These are phyloP conservation scores for Parathielavia hyrcaniae DNA, from an alignment of 495 filamentous ascomycete species.

Conservation along the genomic window DNA sequence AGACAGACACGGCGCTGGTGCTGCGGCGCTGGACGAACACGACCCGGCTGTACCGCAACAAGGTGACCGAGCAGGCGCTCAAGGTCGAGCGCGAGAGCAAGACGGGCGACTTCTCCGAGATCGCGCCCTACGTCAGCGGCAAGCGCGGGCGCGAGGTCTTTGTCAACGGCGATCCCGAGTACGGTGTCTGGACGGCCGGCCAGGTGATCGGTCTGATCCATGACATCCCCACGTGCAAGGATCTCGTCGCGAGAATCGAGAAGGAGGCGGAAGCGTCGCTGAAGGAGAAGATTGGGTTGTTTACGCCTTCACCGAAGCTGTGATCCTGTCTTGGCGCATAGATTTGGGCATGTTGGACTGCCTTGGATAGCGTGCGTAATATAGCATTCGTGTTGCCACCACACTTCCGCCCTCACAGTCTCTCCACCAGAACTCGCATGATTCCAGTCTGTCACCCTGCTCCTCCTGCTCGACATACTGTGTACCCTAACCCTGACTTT, in stretches of 20 bases:
- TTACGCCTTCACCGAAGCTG: constrained; percentile 39
- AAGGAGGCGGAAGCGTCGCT: constrained; percentile 54
- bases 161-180: constrained; percentile 82
- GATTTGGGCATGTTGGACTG: background rate
- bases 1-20: constrained; percentile 86
- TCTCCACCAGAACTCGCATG: too few relatives aligned
- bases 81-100: constrained; percentile 79
- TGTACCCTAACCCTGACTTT: constrained; percentile 25
- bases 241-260: constrained; percentile 52
- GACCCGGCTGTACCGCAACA: constrained; percentile 78
- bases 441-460: too few relatives aligned
- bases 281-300: constrained; percentile 35
- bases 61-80: constrained; percentile 71
- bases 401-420: too few relatives aligned
- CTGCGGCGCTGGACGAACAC: constrained; percentile 93
- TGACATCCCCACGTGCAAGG: constrained; percentile 57
- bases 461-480: too few relatives aligned
- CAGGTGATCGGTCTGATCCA: constrained; percentile 62
- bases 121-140: constrained; percentile 84
- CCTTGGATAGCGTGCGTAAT: background rate
- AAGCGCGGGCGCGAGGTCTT: constrained; percentile 90
- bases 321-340: constrained; percentile 23
- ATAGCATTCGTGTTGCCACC: background rate
- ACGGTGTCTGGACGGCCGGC: constrained; percentile 68
- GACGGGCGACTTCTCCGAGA: constrained; percentile 84